Evolutionary conservation across 495 filamentous ascomycete genomes (phyloP).

Genomic region (Usnea hakonensis): DNA sequence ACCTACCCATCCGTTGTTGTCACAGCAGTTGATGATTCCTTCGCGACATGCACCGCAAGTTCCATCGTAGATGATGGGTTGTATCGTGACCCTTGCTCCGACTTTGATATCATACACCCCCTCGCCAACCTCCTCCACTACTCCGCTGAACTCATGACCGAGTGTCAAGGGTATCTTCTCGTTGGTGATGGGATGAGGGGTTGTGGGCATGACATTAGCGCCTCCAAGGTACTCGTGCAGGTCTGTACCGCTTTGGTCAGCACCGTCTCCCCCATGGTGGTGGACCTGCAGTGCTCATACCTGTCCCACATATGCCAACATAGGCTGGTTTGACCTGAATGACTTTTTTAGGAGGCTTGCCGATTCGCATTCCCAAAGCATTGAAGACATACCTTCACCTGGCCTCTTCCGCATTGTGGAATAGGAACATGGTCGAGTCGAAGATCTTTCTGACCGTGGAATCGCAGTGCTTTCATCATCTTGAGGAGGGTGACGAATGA

Average conservation of each 20-base stretch:
- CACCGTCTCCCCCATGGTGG: not conserved
- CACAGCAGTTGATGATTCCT: slow-evolving; percentile 49
- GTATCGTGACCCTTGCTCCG: slow-evolving; percentile 50
- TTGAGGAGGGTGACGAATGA: not conserved
- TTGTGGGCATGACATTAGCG: slow-evolving; percentile 46
- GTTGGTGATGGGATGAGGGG: slow-evolving; percentile 48
- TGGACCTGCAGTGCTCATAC: slow-evolving; percentile 24
- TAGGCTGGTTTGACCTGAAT: slow-evolving; percentile 45
- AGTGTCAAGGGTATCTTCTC: slow-evolving; percentile 49
- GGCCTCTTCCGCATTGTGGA: slow-evolving; percentile 32
- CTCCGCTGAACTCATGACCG: slow-evolving; percentile 57
- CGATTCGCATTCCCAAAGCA: not conserved
- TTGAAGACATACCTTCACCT: slow-evolving; percentile 33
- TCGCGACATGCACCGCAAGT: slow-evolving; percentile 45
- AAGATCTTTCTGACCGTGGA: slow-evolving; percentile 36
- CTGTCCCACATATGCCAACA: slow-evolving; percentile 51
- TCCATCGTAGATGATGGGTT: slow-evolving; percentile 53
- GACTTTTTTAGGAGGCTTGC: not conserved
- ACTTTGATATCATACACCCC: slow-evolving; percentile 42
- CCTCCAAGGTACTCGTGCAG: slow-evolving; percentile 55
- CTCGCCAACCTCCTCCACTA: slow-evolving; percentile 49
- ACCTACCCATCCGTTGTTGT: slow-evolving; percentile 53
- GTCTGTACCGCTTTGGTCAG: slow-evolving; percentile 31
- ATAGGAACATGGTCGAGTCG: slow-evolving; percentile 37
- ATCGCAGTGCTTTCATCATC: slow-evolving; percentile 39